Percentiles rank a stretch among this genome's conserved stretches.
Evolutionary conservation across 2,329 filamentous ascomycete species (phyloP).

Genomic region (Sarocladiaceae sp.): DNA sequence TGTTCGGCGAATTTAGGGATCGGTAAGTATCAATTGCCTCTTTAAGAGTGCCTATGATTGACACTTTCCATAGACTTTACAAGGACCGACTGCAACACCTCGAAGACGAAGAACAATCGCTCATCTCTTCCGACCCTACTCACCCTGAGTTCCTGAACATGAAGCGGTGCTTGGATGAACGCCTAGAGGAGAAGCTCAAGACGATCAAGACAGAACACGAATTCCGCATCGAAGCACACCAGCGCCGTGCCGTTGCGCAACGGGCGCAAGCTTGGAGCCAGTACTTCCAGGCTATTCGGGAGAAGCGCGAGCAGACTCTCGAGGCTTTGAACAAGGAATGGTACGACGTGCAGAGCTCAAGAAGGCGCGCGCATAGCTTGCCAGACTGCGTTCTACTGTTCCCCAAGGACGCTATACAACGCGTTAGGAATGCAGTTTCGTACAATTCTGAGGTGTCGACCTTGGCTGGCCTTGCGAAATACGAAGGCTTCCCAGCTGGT

Average conservation of each 20-base stretch:
- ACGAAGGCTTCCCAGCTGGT: constrained; percentile 94
- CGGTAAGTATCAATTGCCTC: constrained; percentile 45
- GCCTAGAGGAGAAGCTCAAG: constrained; percentile 74
- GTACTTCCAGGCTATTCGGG: constrained; percentile 81
- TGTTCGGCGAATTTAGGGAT: constrained; percentile 82
- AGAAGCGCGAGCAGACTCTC: constrained; percentile 75
- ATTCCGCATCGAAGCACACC: constrained; percentile 69
- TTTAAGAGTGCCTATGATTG: constrained; percentile 11
- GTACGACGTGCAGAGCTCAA: constrained; percentile 88
- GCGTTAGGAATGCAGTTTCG: constrained; percentile 78
- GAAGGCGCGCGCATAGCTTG: constrained; percentile 74
- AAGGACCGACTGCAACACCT: constrained; percentile 82
- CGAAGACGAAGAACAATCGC: constrained; percentile 64
- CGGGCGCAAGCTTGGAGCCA: constrained; percentile 84
- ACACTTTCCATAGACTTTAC: constrained; percentile 59
- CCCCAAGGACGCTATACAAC: constrained; percentile 69
- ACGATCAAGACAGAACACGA: constrained; percentile 70
- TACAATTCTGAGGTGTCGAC: constrained; percentile 96
- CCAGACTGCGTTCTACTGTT: constrained; percentile 81
- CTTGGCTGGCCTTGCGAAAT: constrained; percentile 85
- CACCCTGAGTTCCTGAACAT: constrained; percentile 91
- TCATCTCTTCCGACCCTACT: constrained; percentile 57
- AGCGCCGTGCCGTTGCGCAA: constrained; percentile 73
- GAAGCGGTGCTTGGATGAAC: constrained; percentile 79
- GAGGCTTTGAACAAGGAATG: constrained; percentile 82